phyloP scores from a whole-genome alignment of 1,284 basidiomycete genomes.

The Microbotryomycetes sp. region DNA sequence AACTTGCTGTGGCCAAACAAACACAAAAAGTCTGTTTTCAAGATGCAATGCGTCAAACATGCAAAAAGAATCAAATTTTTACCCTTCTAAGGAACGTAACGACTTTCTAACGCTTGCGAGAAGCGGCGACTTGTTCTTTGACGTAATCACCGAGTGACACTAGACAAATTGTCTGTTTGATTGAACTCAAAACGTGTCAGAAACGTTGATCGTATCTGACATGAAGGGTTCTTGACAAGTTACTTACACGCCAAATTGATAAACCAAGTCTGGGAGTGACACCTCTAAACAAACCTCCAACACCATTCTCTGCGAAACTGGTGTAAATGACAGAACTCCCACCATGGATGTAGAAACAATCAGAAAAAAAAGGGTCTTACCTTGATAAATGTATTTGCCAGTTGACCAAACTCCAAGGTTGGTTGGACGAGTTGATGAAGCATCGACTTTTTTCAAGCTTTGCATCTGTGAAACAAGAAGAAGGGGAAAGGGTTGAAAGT shows the following conservation, averaged over 20 bases:
- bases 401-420: conserved; percentile 87
- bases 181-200: neutral
- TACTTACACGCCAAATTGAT: conserved; percentile 62
- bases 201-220: no score
- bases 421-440: conserved; percentile 58
- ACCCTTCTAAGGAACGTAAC: no score
- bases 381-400: conserved; percentile 81
- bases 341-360: neutral
- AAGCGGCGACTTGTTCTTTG: conserved; percentile 10
- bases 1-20: no score
- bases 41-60: no score
- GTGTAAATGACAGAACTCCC: no score
- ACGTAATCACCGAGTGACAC: conserved; percentile 29
- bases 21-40: no score
- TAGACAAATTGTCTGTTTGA: conserved; percentile 55
- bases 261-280: conserved; percentile 92
- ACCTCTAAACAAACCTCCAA: conserved; percentile 94
- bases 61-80: no score
- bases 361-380: neutral
- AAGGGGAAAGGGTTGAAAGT: no score
- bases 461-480: no score
- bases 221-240: neutral
- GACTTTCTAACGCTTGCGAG: neutral
- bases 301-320: conserved; percentile 65
- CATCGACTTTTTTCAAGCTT: conserved; percentile 73